A percentile compares a stretch with the other conserved stretches of the same genome.
Conservation (phyloP, 1,284 basidiomycete species). For the Agaricales sp. region DNA sequence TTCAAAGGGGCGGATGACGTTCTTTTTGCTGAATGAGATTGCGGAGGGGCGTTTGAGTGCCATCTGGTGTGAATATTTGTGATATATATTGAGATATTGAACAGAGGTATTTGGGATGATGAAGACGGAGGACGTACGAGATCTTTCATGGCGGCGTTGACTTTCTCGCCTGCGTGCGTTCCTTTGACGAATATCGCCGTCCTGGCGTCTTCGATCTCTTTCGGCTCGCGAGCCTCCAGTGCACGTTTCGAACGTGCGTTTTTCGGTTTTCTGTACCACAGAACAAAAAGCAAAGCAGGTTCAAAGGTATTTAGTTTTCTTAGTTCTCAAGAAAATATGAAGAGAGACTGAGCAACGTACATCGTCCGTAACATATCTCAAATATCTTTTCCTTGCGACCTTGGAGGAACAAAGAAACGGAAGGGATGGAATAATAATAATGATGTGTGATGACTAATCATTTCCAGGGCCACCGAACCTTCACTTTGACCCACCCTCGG, state of each 20-base stretch:
- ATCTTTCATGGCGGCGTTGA: constrained; percentile 81
- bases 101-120: neutral
- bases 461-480: too few relatives aligned
- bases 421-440: too few relatives aligned
- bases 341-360: neutral
- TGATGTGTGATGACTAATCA: too few relatives aligned
- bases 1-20: constrained; percentile 88
- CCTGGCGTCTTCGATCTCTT: constrained; percentile 80
- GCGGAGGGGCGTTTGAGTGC: constrained; percentile 82
- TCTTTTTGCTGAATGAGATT: constrained; percentile 94
- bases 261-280: constrained; percentile 89
- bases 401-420: too few relatives aligned
- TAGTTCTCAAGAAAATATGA: too few relatives aligned
- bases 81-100: neutral
- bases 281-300: too few relatives aligned
- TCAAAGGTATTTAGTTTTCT: too few relatives aligned
- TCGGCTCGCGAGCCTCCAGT: constrained; percentile 79
- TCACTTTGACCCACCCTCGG: too few relatives aligned
- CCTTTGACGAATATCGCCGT: constrained; percentile 88
- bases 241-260: constrained; percentile 97
- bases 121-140: too few relatives aligned
- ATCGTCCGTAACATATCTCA: neutral
- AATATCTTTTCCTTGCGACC: too few relatives aligned
- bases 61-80: constrained; percentile 54
- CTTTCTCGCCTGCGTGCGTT: constrained; percentile 73